These are phyloP conservation scores for Xylaria palmicola DNA, from an alignment of 495 filamentous ascomycete genomes.

Conservation along the genomic window DNA sequence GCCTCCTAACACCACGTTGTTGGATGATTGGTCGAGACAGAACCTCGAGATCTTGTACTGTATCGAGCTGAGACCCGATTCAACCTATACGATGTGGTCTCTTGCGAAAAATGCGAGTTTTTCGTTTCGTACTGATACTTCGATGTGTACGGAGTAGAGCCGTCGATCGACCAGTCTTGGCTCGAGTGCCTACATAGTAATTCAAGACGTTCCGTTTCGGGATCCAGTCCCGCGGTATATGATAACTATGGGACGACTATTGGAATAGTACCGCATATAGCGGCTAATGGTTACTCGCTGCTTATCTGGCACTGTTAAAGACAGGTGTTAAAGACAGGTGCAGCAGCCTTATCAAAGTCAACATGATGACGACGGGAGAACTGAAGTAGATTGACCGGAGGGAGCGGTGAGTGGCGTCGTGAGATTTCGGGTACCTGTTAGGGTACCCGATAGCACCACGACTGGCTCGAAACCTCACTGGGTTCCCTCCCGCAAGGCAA, in stretches of 20 bases:
- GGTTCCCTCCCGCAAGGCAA: not conserved
- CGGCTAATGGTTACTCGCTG: not conserved
- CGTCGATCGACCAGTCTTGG: slow-evolving; percentile 5
- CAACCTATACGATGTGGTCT: not conserved
- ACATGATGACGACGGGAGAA: not conserved
- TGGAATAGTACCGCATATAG: slow-evolving; percentile 1
- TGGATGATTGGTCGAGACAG: slow-evolving; percentile 28
- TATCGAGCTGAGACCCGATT: slow-evolving; percentile 16
- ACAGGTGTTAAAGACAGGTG: too few species aligned
- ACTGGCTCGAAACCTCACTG: not conserved
- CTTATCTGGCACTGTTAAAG: not conserved
- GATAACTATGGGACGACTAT: not conserved
- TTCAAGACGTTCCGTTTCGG: slow-evolving; percentile 6
- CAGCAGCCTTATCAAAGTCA: not conserved
- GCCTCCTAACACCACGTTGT: slow-evolving; percentile 24
- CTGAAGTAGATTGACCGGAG: not conserved
- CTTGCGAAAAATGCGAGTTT: not conserved
- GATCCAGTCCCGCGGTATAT: not conserved
- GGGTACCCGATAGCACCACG: not conserved
- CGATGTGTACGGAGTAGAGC: not conserved
- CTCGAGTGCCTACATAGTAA: not conserved
- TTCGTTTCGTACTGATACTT: slow-evolving; percentile 9
- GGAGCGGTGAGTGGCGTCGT: slow-evolving; percentile 12
- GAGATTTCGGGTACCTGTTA: slow-evolving; percentile 5
- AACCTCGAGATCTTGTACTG: slow-evolving; percentile 15